Percentiles rank a stretch among this genome's conserved stretches.
Conservation (phyloP, 2,329 filamentous ascomycete genomes). For the Zopfia rhizophila region DNA sequence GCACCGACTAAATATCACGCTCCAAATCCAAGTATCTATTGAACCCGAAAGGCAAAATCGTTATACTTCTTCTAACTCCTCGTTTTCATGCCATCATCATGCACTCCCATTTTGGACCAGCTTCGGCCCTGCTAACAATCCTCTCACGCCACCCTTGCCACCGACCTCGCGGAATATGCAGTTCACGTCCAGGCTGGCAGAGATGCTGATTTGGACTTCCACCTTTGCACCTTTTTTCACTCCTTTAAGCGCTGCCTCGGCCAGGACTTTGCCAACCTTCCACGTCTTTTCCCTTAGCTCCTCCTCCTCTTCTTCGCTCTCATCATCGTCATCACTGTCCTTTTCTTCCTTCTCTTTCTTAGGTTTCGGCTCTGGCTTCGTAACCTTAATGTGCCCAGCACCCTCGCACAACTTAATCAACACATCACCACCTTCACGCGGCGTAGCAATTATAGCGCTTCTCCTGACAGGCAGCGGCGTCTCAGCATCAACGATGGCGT, state of each 20-base stretch:
- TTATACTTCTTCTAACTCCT: too few relatives aligned
- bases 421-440: conserved; percentile 86
- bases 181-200: conserved; percentile 79
- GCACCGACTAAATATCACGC: too few relatives aligned
- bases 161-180: conserved; percentile 87
- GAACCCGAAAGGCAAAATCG: too few relatives aligned
- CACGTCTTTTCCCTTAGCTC: conserved; percentile 90
- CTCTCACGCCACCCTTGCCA: conserved; percentile 75
- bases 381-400: conserved; percentile 89
- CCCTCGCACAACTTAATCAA: conserved; percentile 90
- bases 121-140: conserved; percentile 40
- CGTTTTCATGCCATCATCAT: too few relatives aligned
- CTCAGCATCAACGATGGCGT: conserved; percentile 82
- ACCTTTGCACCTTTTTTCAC: conserved; percentile 91
- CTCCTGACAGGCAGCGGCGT: conserved; percentile 91
- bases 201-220: conserved; percentile 91
- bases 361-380: conserved; percentile 82
- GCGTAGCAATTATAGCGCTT: conserved; percentile 79
- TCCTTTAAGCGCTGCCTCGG: conserved; percentile 84
- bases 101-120: conserved; percentile 40
- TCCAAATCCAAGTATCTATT: too few relatives aligned
- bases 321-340: conserved; percentile 67
- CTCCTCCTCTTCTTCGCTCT: conserved; percentile 80
- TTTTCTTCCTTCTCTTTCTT: conserved; percentile 71
- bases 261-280: conserved; percentile 85